A percentile compares a stretch with the other conserved stretches of the same genome.
Evolutionary conservation across 1,284 basidiomycete genomes (phyloP).

Genomic region (Moniliophthora roreri): DNA sequence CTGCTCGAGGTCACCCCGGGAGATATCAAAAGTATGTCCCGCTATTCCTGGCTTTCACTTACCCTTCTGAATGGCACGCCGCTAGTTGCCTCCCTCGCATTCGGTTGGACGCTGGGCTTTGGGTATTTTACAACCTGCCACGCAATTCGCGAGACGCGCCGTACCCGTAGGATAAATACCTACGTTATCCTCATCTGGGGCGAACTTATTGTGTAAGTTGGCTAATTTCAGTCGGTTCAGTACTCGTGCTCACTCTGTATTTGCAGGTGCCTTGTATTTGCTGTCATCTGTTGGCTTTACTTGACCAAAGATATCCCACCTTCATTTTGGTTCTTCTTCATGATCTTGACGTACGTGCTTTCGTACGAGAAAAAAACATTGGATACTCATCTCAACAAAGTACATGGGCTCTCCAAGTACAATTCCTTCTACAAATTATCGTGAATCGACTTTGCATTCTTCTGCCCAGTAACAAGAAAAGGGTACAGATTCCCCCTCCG

Average conservation of each 20-base stretch:
- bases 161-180: conserved; percentile 4
- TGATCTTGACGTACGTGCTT: conserved; percentile 3
- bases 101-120: conserved; percentile 8
- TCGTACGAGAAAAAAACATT: not conserved
- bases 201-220: conserved; percentile 4
- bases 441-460: conserved; percentile 9
- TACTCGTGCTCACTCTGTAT: not conserved
- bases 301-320: conserved; percentile 1
- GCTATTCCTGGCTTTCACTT: not conserved
- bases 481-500: not conserved
- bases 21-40: conserved; percentile 2
- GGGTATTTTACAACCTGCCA: conserved; percentile 7
- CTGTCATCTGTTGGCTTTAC: conserved; percentile 8
- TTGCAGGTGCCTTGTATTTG: not conserved
- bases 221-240: not conserved
- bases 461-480: not conserved
- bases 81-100: conserved; percentile 6
- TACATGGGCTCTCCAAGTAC: conserved; percentile 6
- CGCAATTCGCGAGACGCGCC: conserved; percentile 5
- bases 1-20: not conserved
- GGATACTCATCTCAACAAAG: not conserved
- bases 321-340: conserved; percentile 8
- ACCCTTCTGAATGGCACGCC: too few species aligned
- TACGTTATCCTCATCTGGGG: conserved; percentile 8
- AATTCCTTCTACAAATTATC: conserved; percentile 7